phyloP scores from a whole-genome alignment of 148 eudicot species.

The Amaranthus cruentus region DNA sequence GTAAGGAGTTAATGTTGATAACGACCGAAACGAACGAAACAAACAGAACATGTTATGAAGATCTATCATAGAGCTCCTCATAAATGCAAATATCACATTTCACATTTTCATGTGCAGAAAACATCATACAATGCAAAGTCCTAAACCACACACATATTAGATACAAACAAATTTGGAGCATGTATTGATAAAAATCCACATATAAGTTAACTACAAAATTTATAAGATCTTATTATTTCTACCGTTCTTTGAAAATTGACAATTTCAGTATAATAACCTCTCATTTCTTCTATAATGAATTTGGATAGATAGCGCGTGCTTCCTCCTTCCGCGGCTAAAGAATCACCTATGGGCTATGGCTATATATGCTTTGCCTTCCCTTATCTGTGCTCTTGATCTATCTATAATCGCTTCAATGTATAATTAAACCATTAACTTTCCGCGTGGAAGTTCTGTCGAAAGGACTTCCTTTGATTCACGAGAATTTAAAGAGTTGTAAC shows the following conservation, averaged over 20 bases:
- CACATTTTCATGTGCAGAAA: conserved; percentile 2
- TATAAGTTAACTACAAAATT: not conserved
- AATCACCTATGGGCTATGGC: not conserved
- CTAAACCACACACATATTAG: not conserved
- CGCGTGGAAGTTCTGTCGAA: not conserved
- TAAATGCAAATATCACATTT: not conserved
- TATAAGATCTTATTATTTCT: conserved; percentile 13
- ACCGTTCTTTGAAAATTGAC: not conserved
- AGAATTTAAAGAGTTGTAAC: not conserved
- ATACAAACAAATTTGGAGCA: conserved; percentile 4
- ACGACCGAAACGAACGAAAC: no score
- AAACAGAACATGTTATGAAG: no score
- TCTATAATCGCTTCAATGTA: conserved; percentile 6
- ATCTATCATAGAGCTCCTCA: no score
- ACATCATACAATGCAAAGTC: not conserved
- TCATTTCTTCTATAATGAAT: conserved; percentile 16
- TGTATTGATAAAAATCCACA: not conserved
- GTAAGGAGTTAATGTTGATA: no score
- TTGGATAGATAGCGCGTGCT: not conserved
- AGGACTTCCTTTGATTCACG: not conserved
- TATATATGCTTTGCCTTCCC: conserved; percentile 15
- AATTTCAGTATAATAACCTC: conserved; percentile 16
- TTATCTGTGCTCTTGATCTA: conserved; percentile 16
- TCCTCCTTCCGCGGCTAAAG: conserved; percentile 2
- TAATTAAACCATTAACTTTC: not conserved